Conservation (phyloP, 176 grass and related monocot genomes). For the Carex cristatella region DNA sequence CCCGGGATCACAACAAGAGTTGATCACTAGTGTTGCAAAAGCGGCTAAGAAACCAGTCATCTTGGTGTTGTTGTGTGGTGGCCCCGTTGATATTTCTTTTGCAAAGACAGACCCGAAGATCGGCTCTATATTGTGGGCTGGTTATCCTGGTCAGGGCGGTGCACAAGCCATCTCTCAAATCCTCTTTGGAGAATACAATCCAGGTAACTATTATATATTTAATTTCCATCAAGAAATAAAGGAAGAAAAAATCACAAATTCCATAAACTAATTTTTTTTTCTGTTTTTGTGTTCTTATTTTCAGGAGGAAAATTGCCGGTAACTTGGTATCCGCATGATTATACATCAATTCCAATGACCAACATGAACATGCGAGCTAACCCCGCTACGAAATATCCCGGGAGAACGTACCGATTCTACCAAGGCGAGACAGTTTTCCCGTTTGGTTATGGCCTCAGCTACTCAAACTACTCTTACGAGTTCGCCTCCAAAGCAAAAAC, state of each 20-base stretch:
- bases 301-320: slow-evolving; percentile 59
- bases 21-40: slow-evolving; percentile 45
- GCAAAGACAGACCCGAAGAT: slow-evolving; percentile 48
- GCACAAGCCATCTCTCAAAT: slow-evolving; percentile 55
- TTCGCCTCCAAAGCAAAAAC: neutral
- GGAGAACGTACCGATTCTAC: slow-evolving; percentile 84
- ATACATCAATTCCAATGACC: slow-evolving; percentile 58
- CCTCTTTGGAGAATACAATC: slow-evolving; percentile 70
- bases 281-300: neutral
- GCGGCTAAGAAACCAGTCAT: slow-evolving; percentile 47
- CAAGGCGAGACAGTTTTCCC: slow-evolving; percentile 44
- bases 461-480: slow-evolving; percentile 48
- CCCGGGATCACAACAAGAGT: slow-evolving; percentile 55
- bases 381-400: slow-evolving; percentile 42
- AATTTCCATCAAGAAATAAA: neutral
- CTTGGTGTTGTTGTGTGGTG: slow-evolving; percentile 72
- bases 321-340: slow-evolving; percentile 76
- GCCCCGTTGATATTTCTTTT: slow-evolving; percentile 61
- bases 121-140: slow-evolving; percentile 59
- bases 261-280: neutral
- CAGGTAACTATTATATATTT: slow-evolving; percentile 10
- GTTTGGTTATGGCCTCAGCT: slow-evolving; percentile 79
- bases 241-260: neutral
- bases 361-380: slow-evolving; percentile 80
- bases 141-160: slow-evolving; percentile 66